Conservation (phyloP, 371 early-diverging fungal genomes). For the Mortierella sp. region DNA sequence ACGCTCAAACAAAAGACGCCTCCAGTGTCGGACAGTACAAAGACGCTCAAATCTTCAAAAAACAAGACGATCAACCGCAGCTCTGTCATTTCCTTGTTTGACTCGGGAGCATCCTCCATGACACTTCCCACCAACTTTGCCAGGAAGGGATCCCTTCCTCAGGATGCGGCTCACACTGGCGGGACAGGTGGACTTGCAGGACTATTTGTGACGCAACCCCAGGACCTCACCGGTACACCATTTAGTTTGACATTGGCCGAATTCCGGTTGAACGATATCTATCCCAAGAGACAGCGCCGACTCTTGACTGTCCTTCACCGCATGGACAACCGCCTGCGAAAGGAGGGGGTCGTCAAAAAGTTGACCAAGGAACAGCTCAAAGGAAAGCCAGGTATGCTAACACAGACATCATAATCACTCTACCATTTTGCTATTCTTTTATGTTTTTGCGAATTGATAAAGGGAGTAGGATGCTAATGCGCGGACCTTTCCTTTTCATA, state of each 20-base stretch:
- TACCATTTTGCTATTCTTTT: not conserved
- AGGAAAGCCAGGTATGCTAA: constrained; percentile 57
- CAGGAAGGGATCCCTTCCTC: constrained; percentile 47
- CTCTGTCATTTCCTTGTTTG: constrained; percentile 43
- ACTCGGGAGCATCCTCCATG: constrained; percentile 44
- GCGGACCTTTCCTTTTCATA: constrained; percentile 4
- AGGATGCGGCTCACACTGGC: constrained; percentile 24
- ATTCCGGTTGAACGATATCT: constrained; percentile 54
- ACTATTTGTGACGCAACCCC: constrained; percentile 42
- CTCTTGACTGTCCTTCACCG: constrained; percentile 56
- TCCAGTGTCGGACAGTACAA: constrained; percentile 19
- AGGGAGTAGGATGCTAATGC: not conserved
- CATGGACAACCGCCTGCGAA: constrained; percentile 53
- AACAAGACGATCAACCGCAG: constrained; percentile 43
- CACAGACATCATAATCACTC: not conserved
- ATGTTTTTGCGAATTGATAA: not conserved
- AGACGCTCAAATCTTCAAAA: constrained; percentile 47
- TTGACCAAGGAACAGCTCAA: constrained; percentile 57
- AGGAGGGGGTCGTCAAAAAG: constrained; percentile 56
- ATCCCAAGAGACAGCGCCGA: constrained; percentile 54
- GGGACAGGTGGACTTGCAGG: constrained; percentile 37
- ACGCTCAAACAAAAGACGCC: constrained; percentile 21
- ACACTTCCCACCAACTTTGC: constrained; percentile 57
- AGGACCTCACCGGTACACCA: constrained; percentile 52
- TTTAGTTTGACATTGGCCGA: constrained; percentile 59